A percentile compares a stretch with the other conserved stretches of the same genome.
These are phyloP conservation scores for Trichocomaceae sp. DNA, from an alignment of 2,329 filamentous ascomycete species.

Conservation along the genomic window DNA sequence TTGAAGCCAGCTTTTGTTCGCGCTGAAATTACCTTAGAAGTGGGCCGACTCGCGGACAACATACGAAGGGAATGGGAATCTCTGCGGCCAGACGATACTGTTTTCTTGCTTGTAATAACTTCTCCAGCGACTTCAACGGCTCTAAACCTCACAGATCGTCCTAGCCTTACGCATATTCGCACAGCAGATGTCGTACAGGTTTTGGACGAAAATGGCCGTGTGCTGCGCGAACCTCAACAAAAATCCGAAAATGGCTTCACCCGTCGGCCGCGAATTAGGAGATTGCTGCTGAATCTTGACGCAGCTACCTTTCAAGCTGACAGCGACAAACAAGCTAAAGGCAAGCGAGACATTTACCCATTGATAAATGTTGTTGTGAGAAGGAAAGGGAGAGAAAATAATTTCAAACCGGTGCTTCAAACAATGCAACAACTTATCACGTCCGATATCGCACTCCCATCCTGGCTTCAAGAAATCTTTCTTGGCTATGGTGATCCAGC, in stretches of 20 bases:
- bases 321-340: slow-evolving; percentile 56
- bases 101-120: slow-evolving; percentile 77
- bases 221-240: slow-evolving; percentile 52
- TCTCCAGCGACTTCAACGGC: slow-evolving; percentile 27
- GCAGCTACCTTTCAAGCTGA: slow-evolving; percentile 70
- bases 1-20: slow-evolving; percentile 75
- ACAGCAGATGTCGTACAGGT: slow-evolving; percentile 81
- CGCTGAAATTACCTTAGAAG: slow-evolving; percentile 78
- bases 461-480: slow-evolving; percentile 95
- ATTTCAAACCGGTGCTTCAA: slow-evolving; percentile 89
- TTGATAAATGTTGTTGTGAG: slow-evolving; percentile 79
- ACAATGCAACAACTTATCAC: slow-evolving; percentile 82
- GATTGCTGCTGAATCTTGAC: slow-evolving; percentile 76
- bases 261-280: slow-evolving; percentile 54
- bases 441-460: slow-evolving; percentile 76
- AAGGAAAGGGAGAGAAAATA: slow-evolving; percentile 82
- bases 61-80: slow-evolving; percentile 85
- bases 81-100: slow-evolving; percentile 75
- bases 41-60: slow-evolving; percentile 68
- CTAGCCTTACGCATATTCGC: slow-evolving; percentile 58
- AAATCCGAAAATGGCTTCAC: slow-evolving; percentile 58
- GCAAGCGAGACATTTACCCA: slow-evolving; percentile 74
- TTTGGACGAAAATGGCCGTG: slow-evolving; percentile 74
- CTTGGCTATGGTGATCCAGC: slow-evolving; percentile 93
- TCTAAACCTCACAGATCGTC: slow-evolving; percentile 2